Percentiles rank a stretch among this genome's conserved stretches.
Conservation (phyloP, 2,329 filamentous ascomycete genomes). For the Cladosporium sp. region DNA sequence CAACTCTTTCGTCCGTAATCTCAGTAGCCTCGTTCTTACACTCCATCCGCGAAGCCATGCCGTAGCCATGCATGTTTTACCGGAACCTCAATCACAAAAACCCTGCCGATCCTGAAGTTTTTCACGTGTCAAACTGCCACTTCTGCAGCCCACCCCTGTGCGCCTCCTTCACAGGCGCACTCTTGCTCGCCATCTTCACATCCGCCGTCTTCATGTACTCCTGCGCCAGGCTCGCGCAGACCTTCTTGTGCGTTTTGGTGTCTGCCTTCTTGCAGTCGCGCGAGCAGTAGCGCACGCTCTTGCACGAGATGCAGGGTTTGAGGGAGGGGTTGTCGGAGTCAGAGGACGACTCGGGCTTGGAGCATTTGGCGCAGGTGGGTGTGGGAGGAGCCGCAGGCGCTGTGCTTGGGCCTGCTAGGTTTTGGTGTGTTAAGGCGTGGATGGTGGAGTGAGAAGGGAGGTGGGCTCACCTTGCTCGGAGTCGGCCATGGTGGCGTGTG, state of each 20-base stretch:
- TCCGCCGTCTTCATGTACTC: constrained; percentile 41
- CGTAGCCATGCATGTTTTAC: not conserved
- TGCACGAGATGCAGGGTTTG: constrained; percentile 42
- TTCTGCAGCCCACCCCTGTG: constrained; percentile 41
- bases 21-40: not conserved
- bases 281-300: constrained; percentile 41
- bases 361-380: constrained; percentile 19
- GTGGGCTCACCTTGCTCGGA: constrained; percentile 15
- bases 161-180: constrained; percentile 35
- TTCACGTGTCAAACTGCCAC: constrained; percentile 41
- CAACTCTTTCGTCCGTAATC: not conserved
- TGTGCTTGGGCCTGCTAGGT: constrained; percentile 3
- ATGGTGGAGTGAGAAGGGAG: not conserved
- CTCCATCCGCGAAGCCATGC: not conserved
- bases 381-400: constrained; percentile 2
- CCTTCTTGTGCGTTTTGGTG: constrained; percentile 43
- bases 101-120: not conserved
- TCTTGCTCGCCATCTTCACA: constrained; percentile 41
- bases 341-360: constrained; percentile 10
- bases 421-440: constrained; percentile 12
- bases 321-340: constrained; percentile 23
- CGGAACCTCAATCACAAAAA: not conserved
- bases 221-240: constrained; percentile 41
- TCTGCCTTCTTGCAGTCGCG: constrained; percentile 44
- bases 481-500: constrained; percentile 2